Conservation (phyloP, 176 grass and related monocot species). For the Zoysia japonica region DNA sequence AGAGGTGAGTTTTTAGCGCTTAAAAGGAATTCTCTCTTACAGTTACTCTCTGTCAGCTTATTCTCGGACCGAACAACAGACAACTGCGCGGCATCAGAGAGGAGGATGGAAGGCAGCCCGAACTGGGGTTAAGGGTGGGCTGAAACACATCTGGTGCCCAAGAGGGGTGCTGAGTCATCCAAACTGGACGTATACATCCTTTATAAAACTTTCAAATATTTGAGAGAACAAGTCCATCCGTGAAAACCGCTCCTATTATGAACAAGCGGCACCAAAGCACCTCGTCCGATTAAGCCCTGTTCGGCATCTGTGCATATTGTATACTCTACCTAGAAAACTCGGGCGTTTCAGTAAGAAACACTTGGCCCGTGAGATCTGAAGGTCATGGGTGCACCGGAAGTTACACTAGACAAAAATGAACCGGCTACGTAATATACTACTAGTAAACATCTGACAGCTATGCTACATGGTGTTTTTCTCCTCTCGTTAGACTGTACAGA, state of each 20-base stretch:
- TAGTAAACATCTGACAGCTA: conserved; percentile 27
- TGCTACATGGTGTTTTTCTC: conserved; percentile 31
- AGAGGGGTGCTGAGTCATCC: neutral
- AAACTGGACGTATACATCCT: neutral
- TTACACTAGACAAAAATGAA: conserved; percentile 46
- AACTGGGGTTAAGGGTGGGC: neutral
- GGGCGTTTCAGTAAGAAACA: neutral
- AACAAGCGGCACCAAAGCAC: neutral
- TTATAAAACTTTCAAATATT: neutral
- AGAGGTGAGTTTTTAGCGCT: too few species aligned
- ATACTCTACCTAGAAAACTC: neutral
- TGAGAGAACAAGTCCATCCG: neutral
- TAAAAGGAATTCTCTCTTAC: too few species aligned
- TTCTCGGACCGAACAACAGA: neutral
- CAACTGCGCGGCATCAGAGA: neutral
- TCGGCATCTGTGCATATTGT: neutral
- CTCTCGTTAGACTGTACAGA: conserved; percentile 41
- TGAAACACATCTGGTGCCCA: neutral
- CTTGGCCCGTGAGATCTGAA: neutral
- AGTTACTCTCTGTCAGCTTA: too few species aligned
- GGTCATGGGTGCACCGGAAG: conserved; percentile 21
- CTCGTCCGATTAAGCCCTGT: neutral
- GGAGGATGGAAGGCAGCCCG: neutral
- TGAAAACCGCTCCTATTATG: neutral
- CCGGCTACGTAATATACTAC: conserved; percentile 33